Base-by-base conservation (phyloP, 2,329 filamentous ascomycete species). In the Aspergillus jensenii region DNA sequence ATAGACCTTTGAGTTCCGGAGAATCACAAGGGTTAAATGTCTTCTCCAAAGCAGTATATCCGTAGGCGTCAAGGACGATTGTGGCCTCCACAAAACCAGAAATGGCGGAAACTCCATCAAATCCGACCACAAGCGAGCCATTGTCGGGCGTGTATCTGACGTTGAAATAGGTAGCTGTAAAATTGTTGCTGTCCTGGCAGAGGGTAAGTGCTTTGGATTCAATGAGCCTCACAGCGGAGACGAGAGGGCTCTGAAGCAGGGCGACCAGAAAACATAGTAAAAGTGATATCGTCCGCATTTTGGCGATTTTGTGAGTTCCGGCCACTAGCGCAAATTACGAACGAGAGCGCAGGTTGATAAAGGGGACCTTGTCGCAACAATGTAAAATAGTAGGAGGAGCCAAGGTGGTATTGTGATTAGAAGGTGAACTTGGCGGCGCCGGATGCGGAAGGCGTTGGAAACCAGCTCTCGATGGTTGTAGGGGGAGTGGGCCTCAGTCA, bases 121-220 rank as follows among this genome's bases (percentile, higher is more conserved):
- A 86, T 71, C 91, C 83, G 75, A 96, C 85, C 55, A 81, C 79
- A 55, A 93, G 81, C 41, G 86, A 87, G 66, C 82, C 82, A 77
- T 96, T 95, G 73, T 82, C 77, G 6, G 81, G 71, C 6, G 79
- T 77, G 72, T 87, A 87, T 60, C 82, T 73, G 51, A 96, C 89
- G 67, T 95, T 88, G 84, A 96, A 96, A 58, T 93, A 82, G 68
- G 89, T 92, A 67, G 92, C 92, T 7, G 90, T 89, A 74, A 97
- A 95, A 69, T 87, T 88, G 23, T 90, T 93, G 75, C 93, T 88
- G 58, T 86, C 80, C 81, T 92, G 89, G 77, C 92, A 97, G 46
- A 89, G 84, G 75, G 90, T 91, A 66, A 96, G 84, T 25, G 93
- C 96, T 71, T 84, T 90, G 56, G 93, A 95, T 67, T 87, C 82